Base-by-base conservation (phyloP, 2,329 filamentous ascomycete species). In the Calycina herbarum region DNA sequence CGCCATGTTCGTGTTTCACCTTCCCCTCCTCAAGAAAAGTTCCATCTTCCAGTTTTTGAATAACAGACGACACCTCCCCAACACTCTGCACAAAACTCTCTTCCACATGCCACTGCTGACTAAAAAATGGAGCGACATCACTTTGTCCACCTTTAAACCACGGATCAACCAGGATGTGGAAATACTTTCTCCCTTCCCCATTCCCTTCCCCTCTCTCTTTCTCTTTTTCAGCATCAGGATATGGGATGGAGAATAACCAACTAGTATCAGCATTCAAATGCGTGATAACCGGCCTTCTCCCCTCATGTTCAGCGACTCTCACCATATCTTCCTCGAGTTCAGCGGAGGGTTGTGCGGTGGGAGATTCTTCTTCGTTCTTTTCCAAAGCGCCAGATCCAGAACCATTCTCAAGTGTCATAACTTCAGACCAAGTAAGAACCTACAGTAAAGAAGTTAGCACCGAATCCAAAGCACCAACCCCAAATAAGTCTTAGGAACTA, bases 231-330 rank as follows among this genome's bases (percentile, higher is more conserved):
- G 45, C n/a, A 51, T 6, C 1, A 20, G 3, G 51, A 57, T 83
- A 82, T 0, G 87, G 86, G 8, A 90, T 79, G 67, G 88, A 86
- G n/a, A 90, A 77, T 1, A 90, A 79, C 87, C 88, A 90, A 27
- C 83, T 86, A 4, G 86, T 89, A 76, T 90, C 87, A 70, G 84
- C 87, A 74, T 89, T 90, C 38, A 90, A 79, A 75, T 90, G 87
- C 62, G 85, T 84, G 8, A 91, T 80, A 51, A 89, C 73, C 0
- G 85, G 85, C 31, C 82, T 62, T 79, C 15, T 17, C 6, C 7
- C 8, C 20, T 33, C n/a, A 2, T 11, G 3, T n/a, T 13, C 17
- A n/a, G 10, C n/a, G 5, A 20, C 5, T 20, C 42, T 48, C 42
- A 15, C 8, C 17, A 48, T 13, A 48, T 48, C 42, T 13, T 48